Evolutionary conservation across 257 asterid genomes (phyloP), one percentile per base, ranked within the genome.

Genomic region (Solanum bulbocastanum): DNA sequence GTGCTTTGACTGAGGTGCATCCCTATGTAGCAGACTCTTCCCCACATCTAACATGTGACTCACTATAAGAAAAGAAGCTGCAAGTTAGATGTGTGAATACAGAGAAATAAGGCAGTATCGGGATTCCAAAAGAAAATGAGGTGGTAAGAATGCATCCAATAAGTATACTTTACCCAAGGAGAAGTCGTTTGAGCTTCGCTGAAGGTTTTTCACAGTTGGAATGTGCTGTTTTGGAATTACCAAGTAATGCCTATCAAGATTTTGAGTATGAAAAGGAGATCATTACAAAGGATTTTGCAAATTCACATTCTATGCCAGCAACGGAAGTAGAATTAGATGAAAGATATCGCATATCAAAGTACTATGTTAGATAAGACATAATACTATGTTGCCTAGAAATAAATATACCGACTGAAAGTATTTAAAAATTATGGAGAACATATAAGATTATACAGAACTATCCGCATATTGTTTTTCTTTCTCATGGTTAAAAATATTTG

Each of bases 41-140:
- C 99, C 99, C 85, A 96, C 96, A 35, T 89, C 91, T 87, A 97
- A 86, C 99, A 97, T 97, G 93, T 97, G 98, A 74, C 91, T 91
- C 68, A 92, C 99, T 94, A 90, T 83, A 88, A 79, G 72, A 84
- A 88, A 16, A 60, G 87, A 40, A 76, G 42, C 87, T 35, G 36
- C 86, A 86, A 69, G n/a, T 81, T 79, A 91, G 86, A 79, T 66
- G 49, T 85, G 73, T 46, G 85, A 83, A 82, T 37, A 76, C 69
- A 87, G 46, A 30, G 86, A 40, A 69, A 39, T 33, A 25, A 37
- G 69, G 44, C 33, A 49, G 75, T 5, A 30, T 23, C 20, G 20
- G 27, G 79, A 39, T 65, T 73, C 40, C 40, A 60, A 85, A 90
- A 86, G 58, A 11, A 62, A 71, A 33, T 42, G 27, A 52, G 1